A percentile compares a stretch with the other conserved stretches of the same genome.
Conservation (phyloP, 352 stramenopile species). For the Pythium dissimile region DNA sequence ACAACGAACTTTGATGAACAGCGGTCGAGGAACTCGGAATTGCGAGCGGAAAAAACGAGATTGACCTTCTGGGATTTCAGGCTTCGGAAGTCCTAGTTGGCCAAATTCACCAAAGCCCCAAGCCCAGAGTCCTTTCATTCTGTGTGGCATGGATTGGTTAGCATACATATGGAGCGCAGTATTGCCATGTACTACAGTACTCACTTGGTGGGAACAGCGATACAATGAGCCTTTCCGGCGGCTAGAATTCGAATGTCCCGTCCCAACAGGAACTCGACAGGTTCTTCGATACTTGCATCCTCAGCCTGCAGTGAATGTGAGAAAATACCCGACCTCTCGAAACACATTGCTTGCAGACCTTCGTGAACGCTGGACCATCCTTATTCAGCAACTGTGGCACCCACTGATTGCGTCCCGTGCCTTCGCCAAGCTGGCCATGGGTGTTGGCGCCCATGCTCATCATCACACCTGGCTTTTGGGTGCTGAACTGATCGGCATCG, state of each 20-base stretch:
- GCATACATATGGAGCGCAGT: not conserved
- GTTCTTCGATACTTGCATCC: slow-evolving; percentile 59
- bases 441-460: slow-evolving; percentile 80
- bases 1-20: slow-evolving; percentile 59
- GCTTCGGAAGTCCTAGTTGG: slow-evolving; percentile 71
- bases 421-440: slow-evolving; percentile 66
- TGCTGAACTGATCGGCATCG: slow-evolving; percentile 76
- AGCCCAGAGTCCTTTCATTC: slow-evolving; percentile 65
- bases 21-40: slow-evolving; percentile 65
- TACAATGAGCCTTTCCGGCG: slow-evolving; percentile 56
- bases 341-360: slow-evolving; percentile 19
- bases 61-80: slow-evolving; percentile 36
- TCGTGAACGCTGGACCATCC: slow-evolving; percentile 50
- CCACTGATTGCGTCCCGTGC: slow-evolving; percentile 76
- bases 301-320: slow-evolving; percentile 19
- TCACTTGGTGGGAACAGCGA: slow-evolving; percentile 50
- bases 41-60: slow-evolving; percentile 81
- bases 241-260: slow-evolving; percentile 61
- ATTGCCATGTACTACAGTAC: not conserved
- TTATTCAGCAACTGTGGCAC: slow-evolving; percentile 78
- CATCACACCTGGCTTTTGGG: slow-evolving; percentile 67
- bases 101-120: slow-evolving; percentile 71
- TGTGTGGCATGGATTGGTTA: slow-evolving; percentile 8
- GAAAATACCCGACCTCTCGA: not conserved
- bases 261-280: slow-evolving; percentile 65